These are phyloP conservation scores for Neostapfia colusana DNA, from an alignment of 176 grass and related monocot genomes.

Conservation along the genomic window DNA sequence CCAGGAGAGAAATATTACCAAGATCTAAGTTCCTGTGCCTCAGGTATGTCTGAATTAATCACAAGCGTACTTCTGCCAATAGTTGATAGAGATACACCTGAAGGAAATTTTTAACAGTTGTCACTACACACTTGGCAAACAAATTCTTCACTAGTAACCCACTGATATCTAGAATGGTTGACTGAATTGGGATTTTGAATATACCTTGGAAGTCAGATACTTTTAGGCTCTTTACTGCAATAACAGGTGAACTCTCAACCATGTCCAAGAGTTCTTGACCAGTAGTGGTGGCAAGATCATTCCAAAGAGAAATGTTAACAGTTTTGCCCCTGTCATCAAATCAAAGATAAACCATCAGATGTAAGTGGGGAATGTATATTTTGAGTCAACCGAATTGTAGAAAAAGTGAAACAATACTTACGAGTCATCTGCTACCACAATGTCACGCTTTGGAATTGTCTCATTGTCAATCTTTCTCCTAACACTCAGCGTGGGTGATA, in stretches of 20 bases:
- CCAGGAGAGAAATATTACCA: conserved; percentile 48
- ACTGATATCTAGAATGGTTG: not conserved
- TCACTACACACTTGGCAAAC: not conserved
- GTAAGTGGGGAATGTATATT: not conserved
- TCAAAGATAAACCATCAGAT: conserved; percentile 9
- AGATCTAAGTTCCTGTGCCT: conserved; percentile 57
- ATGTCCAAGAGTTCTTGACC: conserved; percentile 89
- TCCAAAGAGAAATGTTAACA: conserved; percentile 85
- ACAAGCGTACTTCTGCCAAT: conserved; percentile 68
- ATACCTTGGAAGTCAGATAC: conserved; percentile 93
- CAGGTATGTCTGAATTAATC: conserved; percentile 72
- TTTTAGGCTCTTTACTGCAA: conserved; percentile 79
- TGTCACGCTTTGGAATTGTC: conserved; percentile 81
- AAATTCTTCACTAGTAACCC: not conserved
- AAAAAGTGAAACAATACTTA: conserved; percentile 33
- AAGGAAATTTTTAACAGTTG: not conserved
- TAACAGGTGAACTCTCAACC: conserved; percentile 63
- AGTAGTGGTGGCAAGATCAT: conserved; percentile 78
- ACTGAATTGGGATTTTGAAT: not conserved
- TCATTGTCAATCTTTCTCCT: conserved; percentile 78
- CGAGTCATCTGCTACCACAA: conserved; percentile 93
- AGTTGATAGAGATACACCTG: conserved; percentile 86
- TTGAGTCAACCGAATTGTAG: not conserved
- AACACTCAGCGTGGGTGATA: conserved; percentile 76
- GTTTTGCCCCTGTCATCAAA: conserved; percentile 71